Base-by-base conservation (phyloP, 2,329 filamentous ascomycete species). In the Fusarium neocosmosporiellum region DNA sequence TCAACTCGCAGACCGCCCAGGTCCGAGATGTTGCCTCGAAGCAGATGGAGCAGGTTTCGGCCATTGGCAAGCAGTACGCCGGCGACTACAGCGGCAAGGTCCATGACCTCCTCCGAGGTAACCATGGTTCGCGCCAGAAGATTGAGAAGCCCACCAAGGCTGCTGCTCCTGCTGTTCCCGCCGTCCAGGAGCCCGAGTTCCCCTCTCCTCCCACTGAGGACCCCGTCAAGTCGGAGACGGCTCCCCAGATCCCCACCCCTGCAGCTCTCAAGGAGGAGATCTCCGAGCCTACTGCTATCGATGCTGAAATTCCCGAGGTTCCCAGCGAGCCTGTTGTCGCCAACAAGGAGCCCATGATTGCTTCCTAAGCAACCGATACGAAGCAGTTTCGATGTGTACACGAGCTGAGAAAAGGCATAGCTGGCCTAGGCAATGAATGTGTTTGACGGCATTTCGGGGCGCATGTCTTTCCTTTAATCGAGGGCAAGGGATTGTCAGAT, bases 21-120 rank as follows among this genome's bases (percentile, higher is more conserved):
- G 85, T 92, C 59, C 88, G 89, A 77, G 83, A 84, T 65, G 84
- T 91, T 65, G 90, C 90, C 43, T 87, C 86, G 81, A 89, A 92
- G 84, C 90, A 92, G 79, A 90, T 91, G 55, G 85, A 87, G 59
- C 88, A 90, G 75, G 89, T 90, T 72, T 88, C 90, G 58, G 85
- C 88, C 77, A 83, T 90, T 43, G 89, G 90, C 78, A 92, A 92
- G 86, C 88, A 91, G 80, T 91, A 92, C 78, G 86, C 91, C 77
- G 90, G 89, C 43, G 90, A 93, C 78, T 91, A 92, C 81, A 90
- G 90, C 31, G 85, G 87, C 80, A 92, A 92, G 87, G 90, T 91
- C 64, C 90, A 92, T 83, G 85, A 88, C 75, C 84, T 92, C 79
- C 86, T 92, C 74, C 86, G 87, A 66, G 86, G 87, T 75, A 83